phyloP scores from a whole-genome alignment of 2,329 filamentous ascomycete genomes.

The Claviceps sp. region DNA sequence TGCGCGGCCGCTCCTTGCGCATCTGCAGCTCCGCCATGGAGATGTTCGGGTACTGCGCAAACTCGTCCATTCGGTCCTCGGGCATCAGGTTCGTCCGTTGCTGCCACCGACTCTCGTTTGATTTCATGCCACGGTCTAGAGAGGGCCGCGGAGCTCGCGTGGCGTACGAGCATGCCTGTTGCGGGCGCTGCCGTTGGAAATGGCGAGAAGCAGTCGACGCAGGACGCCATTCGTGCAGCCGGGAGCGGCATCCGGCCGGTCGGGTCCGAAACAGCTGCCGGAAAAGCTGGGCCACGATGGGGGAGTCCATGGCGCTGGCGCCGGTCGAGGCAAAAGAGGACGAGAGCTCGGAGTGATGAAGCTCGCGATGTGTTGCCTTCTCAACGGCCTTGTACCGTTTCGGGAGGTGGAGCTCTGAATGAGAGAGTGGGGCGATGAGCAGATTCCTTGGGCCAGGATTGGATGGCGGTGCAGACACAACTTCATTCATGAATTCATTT shows the following conservation, averaged over 20 bases:
- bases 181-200: constrained; percentile 1
- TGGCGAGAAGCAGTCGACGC: constrained; percentile 1
- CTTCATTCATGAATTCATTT: no score
- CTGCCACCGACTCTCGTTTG: constrained; percentile 67
- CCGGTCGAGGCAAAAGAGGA: not conserved
- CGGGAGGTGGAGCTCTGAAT: not conserved
- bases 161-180: constrained; percentile 14
- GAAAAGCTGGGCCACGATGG: constrained; percentile 64
- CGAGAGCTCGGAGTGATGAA: not conserved
- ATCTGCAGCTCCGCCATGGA: constrained; percentile 65
- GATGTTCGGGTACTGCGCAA: constrained; percentile 68
- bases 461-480: not conserved
- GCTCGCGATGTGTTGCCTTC: not conserved
- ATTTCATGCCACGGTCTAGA: constrained; percentile 26
- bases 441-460: not conserved
- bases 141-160: constrained; percentile 14
- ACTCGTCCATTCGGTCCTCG: constrained; percentile 66
- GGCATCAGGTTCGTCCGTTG: constrained; percentile 66
- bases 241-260: constrained; percentile 20
- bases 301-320: constrained; percentile 58
- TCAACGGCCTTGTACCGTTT: not conserved
- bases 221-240: constrained; percentile 2
- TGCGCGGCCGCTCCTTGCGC: constrained; percentile 61
- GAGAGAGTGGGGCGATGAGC: not conserved
- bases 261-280: constrained; percentile 68